Base-by-base conservation (phyloP, 169 alveolate species). In the Plasmodium adleri region DNA sequence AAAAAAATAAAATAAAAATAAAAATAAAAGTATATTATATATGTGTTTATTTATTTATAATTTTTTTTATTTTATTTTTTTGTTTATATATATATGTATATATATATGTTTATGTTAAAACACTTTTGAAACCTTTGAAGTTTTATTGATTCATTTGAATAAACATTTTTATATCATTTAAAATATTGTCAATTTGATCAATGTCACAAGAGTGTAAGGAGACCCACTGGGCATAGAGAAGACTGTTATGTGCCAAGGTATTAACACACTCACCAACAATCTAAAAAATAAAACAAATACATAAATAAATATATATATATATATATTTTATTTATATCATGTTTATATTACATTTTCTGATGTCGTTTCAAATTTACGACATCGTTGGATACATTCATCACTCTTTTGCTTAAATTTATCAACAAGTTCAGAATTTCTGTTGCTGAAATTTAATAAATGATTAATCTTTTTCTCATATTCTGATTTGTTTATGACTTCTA, bases 311-410 rank as follows among this genome's bases (percentile, higher is more conserved):
- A 66, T 66, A 66, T 26, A 32, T 66, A 45, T 32, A 67, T 67
- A 67, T 45, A 28, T 32, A 66, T 32, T 32, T 28, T 32, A 9
- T 43, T 4, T 13, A 66, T 66, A 66, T 26, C 28, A 20, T 32
- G n/a, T 2, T 50, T 39, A 7, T 47, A 70, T 15, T 56, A 86
- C 92, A 62, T 71, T 72, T 52, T 86, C 92, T 8, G 92, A 86
- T 2, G 87, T 71, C 50, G 92, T 86, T 47, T 86, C 92, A 72
- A 86, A 86, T 54, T 86, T 71, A 39, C 87, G 86, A 58, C 92
- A 86, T 47, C 66, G 64, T 1, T 87, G 86, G 62, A 86, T 86
- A 28, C 92, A 86, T n/a, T 86, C 92, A 52, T 86, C 92, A 49
- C 92, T 86, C 24, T 86, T 49, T 64, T 62, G 59, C 28, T 73